phyloP scores from a whole-genome alignment of 441 rosid species.

The Eutrema salsugineum region DNA sequence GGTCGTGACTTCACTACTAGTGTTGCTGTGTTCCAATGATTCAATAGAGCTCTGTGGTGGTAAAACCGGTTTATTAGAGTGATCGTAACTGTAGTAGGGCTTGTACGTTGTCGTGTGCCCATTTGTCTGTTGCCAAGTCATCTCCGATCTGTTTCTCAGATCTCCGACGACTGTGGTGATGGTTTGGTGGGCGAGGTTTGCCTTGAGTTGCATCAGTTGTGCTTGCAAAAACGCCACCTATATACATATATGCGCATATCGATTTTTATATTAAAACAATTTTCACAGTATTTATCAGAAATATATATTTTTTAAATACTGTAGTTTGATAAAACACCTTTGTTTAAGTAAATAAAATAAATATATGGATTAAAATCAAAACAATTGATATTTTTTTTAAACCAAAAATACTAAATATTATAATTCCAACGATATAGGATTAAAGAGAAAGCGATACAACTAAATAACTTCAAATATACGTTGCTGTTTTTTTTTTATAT shows the following conservation, averaged over 20 bases:
- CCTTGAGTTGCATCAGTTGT: conserved; percentile 69
- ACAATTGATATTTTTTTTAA: neutral
- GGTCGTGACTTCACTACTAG: neutral
- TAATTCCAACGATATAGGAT: neutral
- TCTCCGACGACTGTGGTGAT: neutral
- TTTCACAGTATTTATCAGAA: neutral
- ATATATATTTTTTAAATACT: no score
- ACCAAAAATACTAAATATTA: neutral
- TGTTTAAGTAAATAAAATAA: neutral
- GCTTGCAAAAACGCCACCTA: conserved; percentile 77
- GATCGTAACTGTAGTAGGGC: neutral
- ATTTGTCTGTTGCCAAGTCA: neutral
- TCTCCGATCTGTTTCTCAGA: neutral
- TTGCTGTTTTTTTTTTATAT: no score
- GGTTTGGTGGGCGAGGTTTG: conserved; percentile 47
- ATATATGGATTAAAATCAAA: neutral
- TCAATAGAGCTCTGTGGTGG: conserved; percentile 67
- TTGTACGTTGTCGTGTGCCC: neutral
- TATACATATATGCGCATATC: neutral
- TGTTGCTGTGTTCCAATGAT: conserved; percentile 27
- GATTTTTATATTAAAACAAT: neutral
- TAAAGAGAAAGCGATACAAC: neutral
- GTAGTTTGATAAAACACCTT: neutral
- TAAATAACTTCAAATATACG: neutral
- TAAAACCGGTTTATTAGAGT: conserved; percentile 39